Evolutionary conservation across 2,329 filamentous ascomycete species (phyloP), one percentile per base, ranked within the genome.

Genomic region (Helotiales sp.): DNA sequence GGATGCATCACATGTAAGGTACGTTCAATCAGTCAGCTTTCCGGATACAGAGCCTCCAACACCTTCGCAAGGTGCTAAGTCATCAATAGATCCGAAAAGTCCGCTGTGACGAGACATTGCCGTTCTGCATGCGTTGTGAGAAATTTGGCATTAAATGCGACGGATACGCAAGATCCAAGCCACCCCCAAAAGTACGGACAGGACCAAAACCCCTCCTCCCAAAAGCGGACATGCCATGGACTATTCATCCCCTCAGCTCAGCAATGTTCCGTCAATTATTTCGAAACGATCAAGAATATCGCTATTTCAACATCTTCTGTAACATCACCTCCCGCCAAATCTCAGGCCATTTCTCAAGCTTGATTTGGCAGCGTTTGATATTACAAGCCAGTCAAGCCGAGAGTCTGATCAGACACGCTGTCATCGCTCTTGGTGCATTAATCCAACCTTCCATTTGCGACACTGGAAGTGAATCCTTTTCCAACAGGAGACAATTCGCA

Each of bases 91-190:
- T n/a, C 2, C 58, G 58, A 30, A 50, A 44, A 44, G 58, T 60
- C 13, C 54, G 57, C 54, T 60, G 58, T 34, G 58, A 60, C 38
- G 58, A 60, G 49, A 42, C 33, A 29, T 44, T 31, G 38, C 58
- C 58, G 0, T 29, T 34, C 13, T 60, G 58, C 29, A 29, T 19
- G 9, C 58, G 54, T 24, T 59, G 57, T 38, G 17, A 33, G 22
- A 62, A 50, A 38, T 52, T 30, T 19, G 50, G 50, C n/a, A 29
- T 40, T 8, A n/a, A 29, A 7, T 52, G 50, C 25, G 50, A 52
- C 27, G 50, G 50, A 15, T 52, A 52, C 24, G 8, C 19, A 29
- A 13, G 29, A 17, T 34, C 31, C 31, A 9, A n/a, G n/a, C 46
- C 46, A 30, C 2, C 8, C 13, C 50, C 34, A 19, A 17, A 40